Conservation (phyloP, 2,329 filamentous ascomycete genomes). For the Diaporthe destruens region DNA sequence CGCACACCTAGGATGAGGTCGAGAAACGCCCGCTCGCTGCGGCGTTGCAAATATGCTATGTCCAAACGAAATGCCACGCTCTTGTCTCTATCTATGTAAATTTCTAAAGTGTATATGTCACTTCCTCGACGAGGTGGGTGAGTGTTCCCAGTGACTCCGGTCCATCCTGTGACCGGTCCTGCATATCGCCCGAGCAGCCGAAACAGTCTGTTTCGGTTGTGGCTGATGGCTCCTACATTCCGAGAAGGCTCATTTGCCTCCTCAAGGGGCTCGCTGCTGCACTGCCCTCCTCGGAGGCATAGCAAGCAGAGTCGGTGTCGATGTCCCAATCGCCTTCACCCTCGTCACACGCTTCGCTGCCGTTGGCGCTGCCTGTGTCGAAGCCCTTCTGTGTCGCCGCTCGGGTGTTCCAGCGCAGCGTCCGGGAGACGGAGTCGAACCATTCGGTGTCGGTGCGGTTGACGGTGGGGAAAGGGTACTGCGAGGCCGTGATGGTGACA, state of each 20-base stretch:
- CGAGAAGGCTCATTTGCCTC: conserved; percentile 80
- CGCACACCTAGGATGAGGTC: background rate
- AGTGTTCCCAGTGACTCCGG: background rate
- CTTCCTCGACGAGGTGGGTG: background rate
- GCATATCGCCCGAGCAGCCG: background rate
- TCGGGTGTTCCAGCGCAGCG: conserved; percentile 93
- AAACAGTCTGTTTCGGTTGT: background rate
- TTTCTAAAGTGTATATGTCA: conserved; percentile 27
- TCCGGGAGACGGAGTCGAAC: conserved; percentile 95
- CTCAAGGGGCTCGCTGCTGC: conserved; percentile 75
- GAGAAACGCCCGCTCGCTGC: conserved; percentile 32
- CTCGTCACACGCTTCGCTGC: conserved; percentile 62
- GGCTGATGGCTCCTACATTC: conserved; percentile 59
- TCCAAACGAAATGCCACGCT: conserved; percentile 34
- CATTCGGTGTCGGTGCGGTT: conserved; percentile 91
- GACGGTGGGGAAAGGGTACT: conserved; percentile 97
- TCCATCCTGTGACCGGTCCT: background rate
- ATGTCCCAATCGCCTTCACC: conserved; percentile 87
- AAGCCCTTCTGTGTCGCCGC: conserved; percentile 94
- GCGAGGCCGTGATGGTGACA: conserved; percentile 94
- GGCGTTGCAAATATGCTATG: conserved; percentile 28
- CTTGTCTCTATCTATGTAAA: conserved; percentile 28
- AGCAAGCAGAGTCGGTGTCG: conserved; percentile 83
- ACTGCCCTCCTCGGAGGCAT: conserved; percentile 80
- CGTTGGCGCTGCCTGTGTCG: conserved; percentile 61